Evolutionary conservation across 345 rosid species (phyloP).

Genomic region (Stellera chamaejasme): DNA sequence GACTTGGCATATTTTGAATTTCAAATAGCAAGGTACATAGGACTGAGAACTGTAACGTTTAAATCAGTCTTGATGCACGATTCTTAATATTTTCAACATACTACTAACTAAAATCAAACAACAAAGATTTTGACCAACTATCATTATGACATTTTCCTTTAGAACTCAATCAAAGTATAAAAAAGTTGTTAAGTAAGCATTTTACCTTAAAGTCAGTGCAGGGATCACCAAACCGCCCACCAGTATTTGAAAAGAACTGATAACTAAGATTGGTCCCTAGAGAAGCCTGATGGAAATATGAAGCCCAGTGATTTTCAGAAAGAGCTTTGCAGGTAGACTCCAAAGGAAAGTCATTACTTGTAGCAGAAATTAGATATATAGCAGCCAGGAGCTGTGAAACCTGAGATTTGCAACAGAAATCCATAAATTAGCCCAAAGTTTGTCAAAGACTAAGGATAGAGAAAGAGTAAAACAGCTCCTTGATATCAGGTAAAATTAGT

Average conservation of each 20-base stretch:
- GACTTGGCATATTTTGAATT: too few relatives aligned
- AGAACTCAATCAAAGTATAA: conserved; percentile 1
- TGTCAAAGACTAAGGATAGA: conserved; percentile 7
- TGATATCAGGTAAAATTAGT: too few relatives aligned
- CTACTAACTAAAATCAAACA: too few relatives aligned
- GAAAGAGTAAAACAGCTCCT: not conserved
- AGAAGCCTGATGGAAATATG: conserved; percentile 94
- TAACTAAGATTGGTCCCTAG: conserved; percentile 63
- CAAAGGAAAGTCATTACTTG: conserved; percentile 35
- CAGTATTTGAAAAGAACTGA: conserved; percentile 46
- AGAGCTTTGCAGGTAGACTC: conserved; percentile 37
- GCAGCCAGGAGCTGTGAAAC: conserved; percentile 74
- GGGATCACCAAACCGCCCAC: conserved; percentile 23
- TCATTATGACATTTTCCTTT: not conserved
- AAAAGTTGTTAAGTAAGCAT: not conserved
- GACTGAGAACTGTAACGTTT: too few relatives aligned
- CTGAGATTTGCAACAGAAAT: conserved; percentile 26
- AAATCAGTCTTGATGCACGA: too few relatives aligned
- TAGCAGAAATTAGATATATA: conserved; percentile 49
- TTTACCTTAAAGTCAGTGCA: conserved; percentile 38
- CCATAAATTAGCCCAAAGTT: conserved; percentile 7
- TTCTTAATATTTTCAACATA: too few relatives aligned
- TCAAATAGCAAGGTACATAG: too few relatives aligned
- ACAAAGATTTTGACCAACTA: not conserved
- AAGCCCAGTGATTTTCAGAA: conserved; percentile 84